Base-by-base conservation (phyloP, 2,329 filamentous ascomycete genomes). In the Thelonectria rubi region DNA sequence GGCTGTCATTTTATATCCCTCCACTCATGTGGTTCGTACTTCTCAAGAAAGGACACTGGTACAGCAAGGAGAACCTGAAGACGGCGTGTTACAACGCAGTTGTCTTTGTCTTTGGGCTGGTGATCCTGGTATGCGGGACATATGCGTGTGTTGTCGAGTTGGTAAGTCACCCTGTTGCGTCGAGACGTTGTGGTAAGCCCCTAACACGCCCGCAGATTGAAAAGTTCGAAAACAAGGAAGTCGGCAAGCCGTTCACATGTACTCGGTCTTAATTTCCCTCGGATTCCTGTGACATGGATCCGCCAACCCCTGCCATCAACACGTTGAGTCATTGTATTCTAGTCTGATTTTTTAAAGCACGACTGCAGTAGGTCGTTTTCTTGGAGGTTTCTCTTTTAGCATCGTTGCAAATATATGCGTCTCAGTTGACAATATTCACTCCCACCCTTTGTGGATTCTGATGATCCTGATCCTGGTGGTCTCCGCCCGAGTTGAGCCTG, bases 1-100 rank as follows among this genome's bases (percentile, higher is more conserved):
- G 67, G 3, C 70, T 72, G 30, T 75, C 77, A 1, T 78, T 79
- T 55, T 75, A 76, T 48, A 65, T 77, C 17, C 71, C 78, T 3
- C 74, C 75, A 17, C 69, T 79, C 59, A 74, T 79, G 65, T 77
- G 75, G 71, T 76, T 78, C 65, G 72, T 75, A 34, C 73, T 78
- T 7, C 66, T 72, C 26, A 65, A 64, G 20, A 65, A 72, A 24
- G 70, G 69, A 14, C 47, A 55, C 7, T 59, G 59, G 50, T 59
- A 55, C 48, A n/a, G 10, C 11, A 48, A 46, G 9, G 39, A 47
- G 3, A 50, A 40, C 43, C 34, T 39, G 1, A 21, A 30, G 12
- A 30, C 18, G 21, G 46, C 53, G 15, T 34, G 45, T 7, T 47
- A 34, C 18, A 53, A 51, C 15, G 24, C 20, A 0, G n/a, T 24